A percentile compares a stretch with the other conserved stretches of the same genome.
These are phyloP conservation scores for Umbilicus rupestris DNA, from an alignment of 164 flowering plant genomes.

Conservation along the genomic window DNA sequence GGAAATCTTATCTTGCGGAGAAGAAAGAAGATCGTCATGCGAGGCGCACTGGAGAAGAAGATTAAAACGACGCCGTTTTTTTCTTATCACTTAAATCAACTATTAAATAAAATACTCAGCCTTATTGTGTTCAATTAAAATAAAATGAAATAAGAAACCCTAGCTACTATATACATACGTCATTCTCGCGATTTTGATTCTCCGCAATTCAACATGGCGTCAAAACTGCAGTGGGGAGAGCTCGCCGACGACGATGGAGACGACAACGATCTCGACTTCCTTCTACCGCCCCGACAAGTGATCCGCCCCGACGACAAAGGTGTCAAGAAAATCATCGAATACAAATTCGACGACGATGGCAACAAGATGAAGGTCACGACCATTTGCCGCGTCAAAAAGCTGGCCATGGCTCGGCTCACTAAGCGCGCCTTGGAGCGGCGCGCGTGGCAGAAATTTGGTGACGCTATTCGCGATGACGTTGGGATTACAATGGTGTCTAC, in stretches of 20 bases:
- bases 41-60: too few species aligned
- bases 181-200: too few species aligned
- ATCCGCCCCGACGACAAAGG: conserved; percentile 85
- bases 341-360: conserved; percentile 63
- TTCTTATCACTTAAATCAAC: too few species aligned
- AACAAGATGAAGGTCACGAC: conserved; percentile 72
- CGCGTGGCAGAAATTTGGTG: conserved; percentile 77
- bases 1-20: not conserved
- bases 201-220: too few species aligned
- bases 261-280: conserved; percentile 51
- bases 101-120: too few species aligned
- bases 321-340: conserved; percentile 66
- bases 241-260: conserved; percentile 77
- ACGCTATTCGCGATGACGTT: conserved; percentile 60
- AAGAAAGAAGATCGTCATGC: too few species aligned
- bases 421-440: conserved; percentile 75
- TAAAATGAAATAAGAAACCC: too few species aligned
- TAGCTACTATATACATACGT: too few species aligned
- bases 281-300: conserved; percentile 57
- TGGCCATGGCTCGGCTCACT: conserved; percentile 63
- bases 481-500: conserved; percentile 87
- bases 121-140: too few species aligned
- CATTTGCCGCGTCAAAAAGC: conserved; percentile 60
- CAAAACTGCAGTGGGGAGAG: conserved; percentile 55
- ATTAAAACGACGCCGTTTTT: not conserved